Conservation (phyloP, 176 grass and related monocot genomes). For the Ananas comosus region DNA sequence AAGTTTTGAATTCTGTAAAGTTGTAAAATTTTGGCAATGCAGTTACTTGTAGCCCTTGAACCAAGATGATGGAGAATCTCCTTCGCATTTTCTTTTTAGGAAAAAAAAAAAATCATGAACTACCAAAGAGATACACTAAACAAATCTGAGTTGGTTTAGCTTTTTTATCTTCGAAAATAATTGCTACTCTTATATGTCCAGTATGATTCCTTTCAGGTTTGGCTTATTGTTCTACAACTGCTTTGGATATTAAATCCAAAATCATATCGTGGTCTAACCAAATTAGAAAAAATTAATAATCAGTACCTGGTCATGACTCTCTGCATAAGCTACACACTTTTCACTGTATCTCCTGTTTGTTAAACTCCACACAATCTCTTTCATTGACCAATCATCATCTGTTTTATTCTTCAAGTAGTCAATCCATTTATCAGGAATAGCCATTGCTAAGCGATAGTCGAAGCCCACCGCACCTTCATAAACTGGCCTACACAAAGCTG, state of each 20-base stretch:
- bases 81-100: too few relatives aligned
- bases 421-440: constrained; percentile 96
- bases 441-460: constrained; percentile 91
- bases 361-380: constrained; percentile 61
- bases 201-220: not conserved
- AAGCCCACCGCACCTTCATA: constrained; percentile 88
- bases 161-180: not conserved
- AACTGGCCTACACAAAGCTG: constrained; percentile 65
- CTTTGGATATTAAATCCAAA: not conserved
- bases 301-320: constrained; percentile 93
- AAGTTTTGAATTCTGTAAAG: not conserved
- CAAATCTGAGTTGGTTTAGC: too few relatives aligned
- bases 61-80: not conserved
- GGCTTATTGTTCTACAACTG: not conserved
- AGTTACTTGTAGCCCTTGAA: not conserved
- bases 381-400: constrained; percentile 62
- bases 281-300: not conserved
- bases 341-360: constrained; percentile 93
- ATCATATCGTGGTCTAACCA: not conserved
- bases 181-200: too few relatives aligned
- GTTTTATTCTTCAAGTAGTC: constrained; percentile 86
- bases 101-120: too few relatives aligned
- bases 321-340: constrained; percentile 84
- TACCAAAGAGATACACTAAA: too few relatives aligned
- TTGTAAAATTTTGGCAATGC: constrained; percentile 13